Conservation (phyloP, 805 yeast species). For the Kluyveromyces dobzhanskii region DNA sequence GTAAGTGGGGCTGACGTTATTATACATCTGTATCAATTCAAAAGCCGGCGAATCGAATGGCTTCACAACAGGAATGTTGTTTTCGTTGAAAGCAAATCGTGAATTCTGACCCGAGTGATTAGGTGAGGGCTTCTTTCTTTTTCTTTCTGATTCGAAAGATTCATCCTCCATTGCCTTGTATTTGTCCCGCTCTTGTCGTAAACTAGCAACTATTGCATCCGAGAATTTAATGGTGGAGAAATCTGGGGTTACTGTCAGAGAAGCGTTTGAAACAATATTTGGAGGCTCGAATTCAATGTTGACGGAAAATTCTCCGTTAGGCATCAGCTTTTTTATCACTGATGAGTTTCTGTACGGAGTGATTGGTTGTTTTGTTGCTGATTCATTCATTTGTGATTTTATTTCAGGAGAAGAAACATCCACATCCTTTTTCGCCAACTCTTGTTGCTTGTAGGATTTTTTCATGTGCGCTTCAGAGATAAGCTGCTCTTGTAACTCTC, state of each 20-base stretch:
- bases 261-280: not conserved
- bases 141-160: too few relatives aligned
- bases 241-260: not conserved
- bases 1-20: not conserved
- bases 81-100: not conserved
- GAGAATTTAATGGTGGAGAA: not conserved
- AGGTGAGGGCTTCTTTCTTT: too few relatives aligned
- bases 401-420: not conserved
- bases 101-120: not conserved
- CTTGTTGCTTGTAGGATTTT: too few relatives aligned
- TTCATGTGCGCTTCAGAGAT: too few relatives aligned
- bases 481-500: not conserved
- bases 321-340: not conserved
- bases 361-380: not conserved
- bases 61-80: slow-evolving; percentile 1
- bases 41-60: not conserved
- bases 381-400: not conserved
- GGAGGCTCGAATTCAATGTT: not conserved
- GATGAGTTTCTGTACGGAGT: not conserved
- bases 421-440: too few relatives aligned
- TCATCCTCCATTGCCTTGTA: not conserved
- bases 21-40: not conserved
- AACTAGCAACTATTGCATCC: not conserved
- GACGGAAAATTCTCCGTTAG: not conserved
- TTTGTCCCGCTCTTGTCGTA: not conserved